Base-by-base conservation (phyloP, 306 rosid genomes). In the Prunus mongolica region DNA sequence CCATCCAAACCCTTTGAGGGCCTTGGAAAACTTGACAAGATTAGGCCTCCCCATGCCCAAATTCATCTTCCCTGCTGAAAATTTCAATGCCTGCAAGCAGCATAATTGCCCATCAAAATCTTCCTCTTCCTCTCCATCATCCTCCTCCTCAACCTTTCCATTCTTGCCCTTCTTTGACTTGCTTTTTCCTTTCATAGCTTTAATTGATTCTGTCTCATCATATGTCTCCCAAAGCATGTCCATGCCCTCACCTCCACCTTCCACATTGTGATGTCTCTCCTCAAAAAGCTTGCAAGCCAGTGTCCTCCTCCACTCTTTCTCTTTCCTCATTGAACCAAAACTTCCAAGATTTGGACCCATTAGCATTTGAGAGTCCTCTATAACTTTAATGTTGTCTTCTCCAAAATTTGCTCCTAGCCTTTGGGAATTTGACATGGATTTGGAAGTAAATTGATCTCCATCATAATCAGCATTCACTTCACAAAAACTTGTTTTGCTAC, bases 181-280 rank as follows among this genome's bases (percentile, higher is more conserved):
- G 60, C 81, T 79, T 56, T 84, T 85, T 55, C 74, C 25, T 61
- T 76, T 54, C 77, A 49, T 62, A 8, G 13, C 78, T 44, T 80
- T 84, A 18, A 47, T 75, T 56, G 87, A 82, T 22, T 88, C 90
- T 49, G 81, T 78, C 79, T 87, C 97, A 55, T 82, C 85, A 25
- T 92, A 86, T 68, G 90, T 92, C 79, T 95, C 98, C 98, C 97
- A 92, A 66, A 95, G 96, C 96, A 89, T 79, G 75, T 95, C 99
- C 99, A 95, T 95, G 12, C 95, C 92, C 55, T 90, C 97, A 19
- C 78, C 81, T 24, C 88, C 91, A n/a, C 71, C 87, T 25, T 76
- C 84, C 27, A 52, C 86, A 62, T 86, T 87, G 60, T 90, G 77
- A 58, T 73, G 96, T 61, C 97, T 71, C 66, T 92, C 99, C 82